Evolutionary conservation across 2,329 filamentous ascomycete genomes (phyloP).

Genomic region (Cryphonectria japonica): DNA sequence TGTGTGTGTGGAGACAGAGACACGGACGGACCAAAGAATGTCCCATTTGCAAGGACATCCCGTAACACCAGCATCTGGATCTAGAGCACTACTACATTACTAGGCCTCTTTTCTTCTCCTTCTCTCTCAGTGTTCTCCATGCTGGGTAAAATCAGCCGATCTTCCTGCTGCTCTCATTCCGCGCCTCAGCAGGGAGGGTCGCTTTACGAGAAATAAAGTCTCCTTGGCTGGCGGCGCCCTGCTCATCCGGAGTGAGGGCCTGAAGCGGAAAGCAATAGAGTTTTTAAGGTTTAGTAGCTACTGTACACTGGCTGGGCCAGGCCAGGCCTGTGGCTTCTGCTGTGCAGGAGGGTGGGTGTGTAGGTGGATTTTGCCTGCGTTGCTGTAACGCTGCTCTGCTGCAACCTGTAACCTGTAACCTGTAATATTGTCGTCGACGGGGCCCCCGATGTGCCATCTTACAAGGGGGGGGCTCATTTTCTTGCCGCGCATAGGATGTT

Average conservation of each 20-base stretch:
- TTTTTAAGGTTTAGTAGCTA: constrained; percentile 27
- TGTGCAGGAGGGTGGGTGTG: not conserved
- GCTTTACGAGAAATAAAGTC: not conserved
- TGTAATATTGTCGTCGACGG: constrained; percentile 2
- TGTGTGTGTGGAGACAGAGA: not conserved
- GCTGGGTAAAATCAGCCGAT: not conserved
- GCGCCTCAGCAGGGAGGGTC: not conserved
- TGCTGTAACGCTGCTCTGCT: not conserved
- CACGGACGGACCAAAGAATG: too few relatives aligned
- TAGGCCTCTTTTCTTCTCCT: not conserved
- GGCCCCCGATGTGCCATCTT: not conserved
- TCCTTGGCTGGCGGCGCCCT: too few relatives aligned
- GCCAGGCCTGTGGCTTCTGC: not conserved
- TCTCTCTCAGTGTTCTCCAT: not conserved
- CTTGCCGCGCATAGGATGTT: not conserved
- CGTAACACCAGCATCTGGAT: not conserved
- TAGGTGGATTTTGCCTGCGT: not conserved
- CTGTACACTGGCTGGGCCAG: not conserved
- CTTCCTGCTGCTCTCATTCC: not conserved
- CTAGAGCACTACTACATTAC: not conserved
- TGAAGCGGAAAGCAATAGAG: constrained; percentile 7
- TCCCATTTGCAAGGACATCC: not conserved
- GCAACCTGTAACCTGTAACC: too few relatives aligned
- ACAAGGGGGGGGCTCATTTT: not conserved
- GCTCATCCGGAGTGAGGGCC: not conserved